phyloP scores from a whole-genome alignment of 73 alveolate species.

The Tetrahymena malaccensis region DNA sequence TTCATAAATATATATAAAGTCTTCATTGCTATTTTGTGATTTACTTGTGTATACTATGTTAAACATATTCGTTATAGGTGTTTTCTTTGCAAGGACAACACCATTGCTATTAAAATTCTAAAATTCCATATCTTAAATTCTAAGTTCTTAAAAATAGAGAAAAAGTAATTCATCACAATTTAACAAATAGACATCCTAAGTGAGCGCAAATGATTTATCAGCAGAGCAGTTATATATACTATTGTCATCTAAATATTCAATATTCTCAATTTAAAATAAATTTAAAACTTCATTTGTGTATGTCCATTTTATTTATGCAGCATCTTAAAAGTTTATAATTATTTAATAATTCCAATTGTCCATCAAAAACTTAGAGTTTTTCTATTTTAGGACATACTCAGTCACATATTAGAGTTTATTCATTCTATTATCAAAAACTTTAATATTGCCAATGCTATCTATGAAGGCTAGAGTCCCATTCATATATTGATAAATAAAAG shows the following conservation, averaged over 20 bases:
- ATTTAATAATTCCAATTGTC: background rate
- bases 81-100: background rate
- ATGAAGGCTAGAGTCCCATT: background rate
- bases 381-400: background rate
- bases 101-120: background rate
- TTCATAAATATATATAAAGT: background rate
- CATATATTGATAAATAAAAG: background rate
- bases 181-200: background rate
- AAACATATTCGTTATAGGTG: background rate
- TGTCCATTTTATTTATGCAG: background rate
- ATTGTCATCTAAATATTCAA: background rate
- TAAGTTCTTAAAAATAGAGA: background rate
- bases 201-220: background rate
- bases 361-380: background rate
- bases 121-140: background rate
- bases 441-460: background rate
- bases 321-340: background rate
- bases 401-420: background rate
- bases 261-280: background rate
- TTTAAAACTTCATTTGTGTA: background rate
- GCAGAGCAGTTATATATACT: background rate
- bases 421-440: background rate
- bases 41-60: background rate
- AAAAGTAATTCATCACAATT: background rate
- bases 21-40: background rate